Conservation (phyloP, 2,329 filamentous ascomycete species). For the Phialocephala subalpina region DNA sequence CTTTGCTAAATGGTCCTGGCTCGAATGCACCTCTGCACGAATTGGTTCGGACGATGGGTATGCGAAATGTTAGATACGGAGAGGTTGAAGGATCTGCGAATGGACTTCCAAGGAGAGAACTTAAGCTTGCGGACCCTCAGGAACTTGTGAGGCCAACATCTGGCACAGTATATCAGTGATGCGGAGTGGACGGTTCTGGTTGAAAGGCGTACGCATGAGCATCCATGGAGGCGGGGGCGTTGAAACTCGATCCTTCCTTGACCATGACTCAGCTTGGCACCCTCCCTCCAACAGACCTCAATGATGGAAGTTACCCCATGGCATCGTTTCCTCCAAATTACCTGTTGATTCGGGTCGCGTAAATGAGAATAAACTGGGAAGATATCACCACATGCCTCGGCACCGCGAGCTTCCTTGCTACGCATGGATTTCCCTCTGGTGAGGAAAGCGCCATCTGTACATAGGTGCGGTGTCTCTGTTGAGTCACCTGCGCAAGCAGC, state of each 20-base stretch:
- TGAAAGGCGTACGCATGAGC: neutral
- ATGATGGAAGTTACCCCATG: no score
- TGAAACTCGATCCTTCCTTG: neutral
- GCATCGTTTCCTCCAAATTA: no score
- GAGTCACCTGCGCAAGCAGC: no score
- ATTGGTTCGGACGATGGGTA: slow-evolving; percentile 9
- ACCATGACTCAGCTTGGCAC: no score
- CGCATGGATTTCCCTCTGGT: no score
- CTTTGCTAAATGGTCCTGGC: slow-evolving; percentile 19
- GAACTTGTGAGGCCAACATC: neutral
- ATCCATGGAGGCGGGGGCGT: neutral
- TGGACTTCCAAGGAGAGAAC: neutral
- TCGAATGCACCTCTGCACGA: slow-evolving; percentile 19
- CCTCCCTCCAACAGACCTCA: no score
- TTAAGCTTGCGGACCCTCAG: neutral
- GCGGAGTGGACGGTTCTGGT: neutral
- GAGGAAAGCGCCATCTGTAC: no score
- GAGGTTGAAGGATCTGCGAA: slow-evolving; percentile 16
- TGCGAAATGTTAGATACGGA: slow-evolving; percentile 10
- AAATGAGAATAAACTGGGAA: no score
- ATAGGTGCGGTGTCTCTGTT: no score
- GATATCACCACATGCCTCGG: no score
- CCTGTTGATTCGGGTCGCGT: no score
- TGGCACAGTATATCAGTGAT: neutral
- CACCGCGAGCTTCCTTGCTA: no score